phyloP scores from a whole-genome alignment of 2,329 filamentous ascomycete genomes.

The Fusarium sacchari region DNA sequence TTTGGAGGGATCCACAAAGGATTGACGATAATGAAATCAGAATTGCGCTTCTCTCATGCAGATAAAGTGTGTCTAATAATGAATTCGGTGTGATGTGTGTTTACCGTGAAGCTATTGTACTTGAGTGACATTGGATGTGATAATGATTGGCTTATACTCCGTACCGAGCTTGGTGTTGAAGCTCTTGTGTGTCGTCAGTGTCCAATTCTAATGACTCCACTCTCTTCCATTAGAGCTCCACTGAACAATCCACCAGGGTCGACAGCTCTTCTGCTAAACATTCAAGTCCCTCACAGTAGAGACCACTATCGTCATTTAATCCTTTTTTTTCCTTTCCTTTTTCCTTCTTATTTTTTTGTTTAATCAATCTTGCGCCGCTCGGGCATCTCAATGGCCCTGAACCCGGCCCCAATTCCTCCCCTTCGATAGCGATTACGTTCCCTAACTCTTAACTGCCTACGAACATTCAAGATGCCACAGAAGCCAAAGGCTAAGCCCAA shows the following conservation, averaged over 20 bases:
- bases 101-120: background rate
- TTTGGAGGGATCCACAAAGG: constrained; percentile 20
- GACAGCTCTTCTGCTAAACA: constrained; percentile 22
- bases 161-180: background rate
- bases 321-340: background rate
- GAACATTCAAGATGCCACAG: constrained; percentile 46
- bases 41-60: constrained; percentile 3
- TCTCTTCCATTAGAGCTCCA: constrained; percentile 31
- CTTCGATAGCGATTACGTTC: constrained; percentile 24
- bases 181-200: constrained; percentile 1
- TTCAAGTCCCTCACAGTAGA: constrained; percentile 32
- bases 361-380: constrained; percentile 8
- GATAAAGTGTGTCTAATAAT: background rate
- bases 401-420: constrained; percentile 14
- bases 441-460: constrained; percentile 7
- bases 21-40: constrained; percentile 26
- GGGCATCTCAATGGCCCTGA: constrained; percentile 44
- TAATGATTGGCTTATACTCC: constrained; percentile 15
- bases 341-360: constrained; percentile 13
- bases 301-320: constrained; percentile 24
- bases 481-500: constrained; percentile 41
- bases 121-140: background rate
- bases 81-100: background rate
- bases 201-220: constrained; percentile 22
- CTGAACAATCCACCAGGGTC: constrained; percentile 35